Conservation (phyloP, 257 asterid genomes). For the Buddleja alternifolia region DNA sequence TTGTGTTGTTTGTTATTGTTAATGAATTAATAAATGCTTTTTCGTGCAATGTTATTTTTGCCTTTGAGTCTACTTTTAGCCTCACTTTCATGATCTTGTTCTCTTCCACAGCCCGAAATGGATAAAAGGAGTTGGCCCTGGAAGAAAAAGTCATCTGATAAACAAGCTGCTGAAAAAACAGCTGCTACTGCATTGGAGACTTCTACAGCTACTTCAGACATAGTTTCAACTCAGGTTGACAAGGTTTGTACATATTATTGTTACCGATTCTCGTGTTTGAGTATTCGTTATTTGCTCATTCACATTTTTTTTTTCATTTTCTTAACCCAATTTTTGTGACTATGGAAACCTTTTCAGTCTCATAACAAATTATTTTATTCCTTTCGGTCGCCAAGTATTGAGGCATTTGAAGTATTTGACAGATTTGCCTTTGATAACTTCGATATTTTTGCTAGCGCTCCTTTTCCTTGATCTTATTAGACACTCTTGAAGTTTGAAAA, state of each 20-base stretch:
- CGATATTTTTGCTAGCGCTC: not conserved
- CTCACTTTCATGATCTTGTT: slow-evolving; percentile 16
- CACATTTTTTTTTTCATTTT: not conserved
- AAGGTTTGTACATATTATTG: slow-evolving; percentile 50
- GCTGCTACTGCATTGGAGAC: slow-evolving; percentile 46
- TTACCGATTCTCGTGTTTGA: slow-evolving; percentile 12
- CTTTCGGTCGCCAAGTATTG: not conserved
- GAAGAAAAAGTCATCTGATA: slow-evolving; percentile 96
- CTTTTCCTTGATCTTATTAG: not conserved
- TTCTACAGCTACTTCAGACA: slow-evolving; percentile 47
- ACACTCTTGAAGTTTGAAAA: not conserved
- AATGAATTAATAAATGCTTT: slow-evolving; percentile 9
- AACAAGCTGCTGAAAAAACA: slow-evolving; percentile 56
- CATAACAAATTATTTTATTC: not conserved
- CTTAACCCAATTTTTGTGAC: slow-evolving; percentile 1
- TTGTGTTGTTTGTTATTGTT: slow-evolving; percentile 8
- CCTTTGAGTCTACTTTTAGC: not conserved
- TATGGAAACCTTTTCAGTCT: not conserved
- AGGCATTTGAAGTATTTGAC: not conserved
- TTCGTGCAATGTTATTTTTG: slow-evolving; percentile 2
- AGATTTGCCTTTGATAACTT: not conserved
- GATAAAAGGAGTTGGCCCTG: slow-evolving; percentile 96
- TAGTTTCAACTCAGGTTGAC: slow-evolving; percentile 47
- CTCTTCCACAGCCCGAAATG: slow-evolving; percentile 51
- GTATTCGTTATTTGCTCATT: not conserved